Evolutionary conservation across 345 rosid genomes (phyloP), one percentile per base, ranked within the genome.

Genomic region (Salix brachista): DNA sequence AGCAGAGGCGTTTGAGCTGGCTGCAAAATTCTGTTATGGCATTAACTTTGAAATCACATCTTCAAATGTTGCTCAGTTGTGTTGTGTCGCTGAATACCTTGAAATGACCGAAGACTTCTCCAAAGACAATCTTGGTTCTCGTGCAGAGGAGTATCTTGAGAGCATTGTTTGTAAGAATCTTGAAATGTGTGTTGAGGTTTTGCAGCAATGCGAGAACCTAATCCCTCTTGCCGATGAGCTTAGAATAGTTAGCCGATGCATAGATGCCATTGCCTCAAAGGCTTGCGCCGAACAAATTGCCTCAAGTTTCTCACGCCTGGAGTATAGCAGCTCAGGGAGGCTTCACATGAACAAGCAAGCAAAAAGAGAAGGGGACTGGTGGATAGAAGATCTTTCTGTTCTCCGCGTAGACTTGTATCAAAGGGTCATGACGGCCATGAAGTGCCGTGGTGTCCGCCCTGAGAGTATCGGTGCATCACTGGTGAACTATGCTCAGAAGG

Each of bases 291-390:
- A 95, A 87, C 99, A 95, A 75, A 95, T 95, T 18, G 98, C 98
- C 44, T 95, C 97, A 2, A 95, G 99, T 83, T 95, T 95, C 83
- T 95, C 99, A 0, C 85, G 99, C 25, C 85, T 95, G 61, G 98
- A 93, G 90, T 95, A 95, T 71, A 95, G 98, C 84, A 95, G 97
- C 88, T 95, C 99, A 3, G 99, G 99, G 71, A 87, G 99, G 81
- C 97, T 95, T 71, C 98, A 93, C 81, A 95, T 91, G 97, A 93
- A 88, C 85, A 93, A 70, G 86, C 94, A 89, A 62, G 86, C 87
- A n/a, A 93, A 91, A 74, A 81, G 90, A 46, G 97, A 90, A 61
- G 90, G 93, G 48, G 98, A 90, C 77, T 95, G 99, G 99, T 95
- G 99, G 99, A 90, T 91, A 25, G 91, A 95, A 69, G 99, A 95